Conservation (phyloP, 192 early-diverging fungal genomes). For the Coemansia sp. region DNA sequence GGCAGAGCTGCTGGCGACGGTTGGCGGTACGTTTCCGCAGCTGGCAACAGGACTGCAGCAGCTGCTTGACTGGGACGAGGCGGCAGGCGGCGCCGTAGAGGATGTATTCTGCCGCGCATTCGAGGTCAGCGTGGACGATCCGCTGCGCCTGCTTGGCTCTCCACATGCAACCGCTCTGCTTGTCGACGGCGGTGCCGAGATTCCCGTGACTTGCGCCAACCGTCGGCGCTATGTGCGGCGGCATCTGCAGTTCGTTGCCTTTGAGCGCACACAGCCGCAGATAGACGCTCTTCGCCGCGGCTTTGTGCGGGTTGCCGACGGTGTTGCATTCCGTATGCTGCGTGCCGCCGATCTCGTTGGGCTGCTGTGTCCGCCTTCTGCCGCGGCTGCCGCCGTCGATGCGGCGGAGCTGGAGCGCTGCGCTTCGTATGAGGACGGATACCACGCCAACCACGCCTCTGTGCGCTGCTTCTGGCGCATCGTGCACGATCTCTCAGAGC, state of each 20-base stretch:
- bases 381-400: conserved; percentile 48
- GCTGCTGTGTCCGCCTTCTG: conserved; percentile 59
- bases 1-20: conserved; percentile 47
- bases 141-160: conserved; percentile 4
- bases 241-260: conserved; percentile 70
- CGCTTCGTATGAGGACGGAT: conserved; percentile 86
- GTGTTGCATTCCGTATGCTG: conserved; percentile 39
- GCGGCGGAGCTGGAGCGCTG: conserved; percentile 69
- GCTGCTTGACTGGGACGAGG: conserved; percentile 77
- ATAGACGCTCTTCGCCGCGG: conserved; percentile 79
- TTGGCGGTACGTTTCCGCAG: conserved; percentile 47
- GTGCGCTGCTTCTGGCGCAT: conserved; percentile 85
- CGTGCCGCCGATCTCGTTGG: conserved; percentile 73
- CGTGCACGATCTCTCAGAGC: conserved; percentile 62
- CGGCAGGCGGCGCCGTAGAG: conserved; percentile 64
- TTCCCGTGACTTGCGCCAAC: conserved; percentile 80
- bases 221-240: conserved; percentile 69
- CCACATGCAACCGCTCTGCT: conserved; percentile 59
- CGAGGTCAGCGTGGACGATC: conserved; percentile 73
- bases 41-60: conserved; percentile 77
- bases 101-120: conserved; percentile 84
- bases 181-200: conserved; percentile 60
- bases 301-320: conserved; percentile 63
- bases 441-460: conserved; percentile 61
- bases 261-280: conserved; percentile 60